Conservation (phyloP, 768 basidiomycete species). For the Myochromella boudieri region DNA sequence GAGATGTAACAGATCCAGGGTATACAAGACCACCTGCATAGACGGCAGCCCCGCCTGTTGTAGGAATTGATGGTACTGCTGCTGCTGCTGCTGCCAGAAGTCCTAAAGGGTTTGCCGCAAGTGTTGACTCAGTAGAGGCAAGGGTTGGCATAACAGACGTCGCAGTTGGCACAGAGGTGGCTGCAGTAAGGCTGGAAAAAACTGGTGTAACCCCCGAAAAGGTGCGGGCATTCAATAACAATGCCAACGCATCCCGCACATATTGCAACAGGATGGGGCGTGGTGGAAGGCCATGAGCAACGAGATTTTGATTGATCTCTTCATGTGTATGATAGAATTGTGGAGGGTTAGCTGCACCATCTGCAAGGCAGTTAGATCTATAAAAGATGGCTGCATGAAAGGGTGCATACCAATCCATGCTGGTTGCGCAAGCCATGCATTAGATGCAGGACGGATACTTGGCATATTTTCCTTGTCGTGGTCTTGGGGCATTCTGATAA, state of each 20-base stretch:
- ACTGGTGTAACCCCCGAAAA: background rate
- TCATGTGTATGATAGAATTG: conserved; percentile 11
- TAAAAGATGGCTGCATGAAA: background rate
- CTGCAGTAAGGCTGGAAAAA: too few relatives aligned
- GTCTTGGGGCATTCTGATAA: too few relatives aligned
- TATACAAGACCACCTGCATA: too few relatives aligned
- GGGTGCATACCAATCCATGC: conserved; percentile 14
- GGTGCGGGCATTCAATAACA: background rate
- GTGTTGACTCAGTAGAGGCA: too few relatives aligned
- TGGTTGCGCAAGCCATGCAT: conserved; percentile 15
- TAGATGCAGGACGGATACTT: conserved; percentile 14
- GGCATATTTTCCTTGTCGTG: too few relatives aligned
- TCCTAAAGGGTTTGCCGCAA: too few relatives aligned
- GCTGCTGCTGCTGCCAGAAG: too few relatives aligned
- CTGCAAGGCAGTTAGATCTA: background rate
- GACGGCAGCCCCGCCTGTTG: too few relatives aligned
- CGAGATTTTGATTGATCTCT: conserved; percentile 10
- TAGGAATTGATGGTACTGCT: too few relatives aligned
- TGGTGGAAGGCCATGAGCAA: conserved; percentile 8
- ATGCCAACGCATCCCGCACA: background rate
- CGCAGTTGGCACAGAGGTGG: conserved; percentile 2
- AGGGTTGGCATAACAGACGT: too few relatives aligned
- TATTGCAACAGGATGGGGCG: background rate
- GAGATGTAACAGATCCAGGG: too few relatives aligned
- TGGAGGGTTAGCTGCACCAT: conserved; percentile 12